phyloP scores from a whole-genome alignment of 768 basidiomycete species.

The Clitopilus passeckerianus region DNA sequence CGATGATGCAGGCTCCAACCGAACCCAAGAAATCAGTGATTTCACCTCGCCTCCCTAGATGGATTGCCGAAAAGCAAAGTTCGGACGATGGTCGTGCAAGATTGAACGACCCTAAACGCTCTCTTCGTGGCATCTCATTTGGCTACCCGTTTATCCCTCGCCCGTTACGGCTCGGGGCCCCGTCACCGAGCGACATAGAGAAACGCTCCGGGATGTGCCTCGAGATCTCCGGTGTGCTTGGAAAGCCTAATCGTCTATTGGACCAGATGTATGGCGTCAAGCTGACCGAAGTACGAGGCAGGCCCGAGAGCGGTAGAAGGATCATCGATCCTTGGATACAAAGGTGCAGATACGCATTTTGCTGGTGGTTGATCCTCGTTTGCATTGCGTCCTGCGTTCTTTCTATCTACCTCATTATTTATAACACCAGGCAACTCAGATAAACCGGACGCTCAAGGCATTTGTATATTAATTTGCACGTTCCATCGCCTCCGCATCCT shows the following conservation, averaged over 20 bases:
- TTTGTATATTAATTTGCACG: not conserved
- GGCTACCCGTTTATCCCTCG: slow-evolving; percentile 61
- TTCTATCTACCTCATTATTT: slow-evolving; percentile 36
- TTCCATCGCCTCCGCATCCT: not conserved
- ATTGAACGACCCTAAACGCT: slow-evolving; percentile 38
- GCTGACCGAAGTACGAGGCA: slow-evolving; percentile 35
- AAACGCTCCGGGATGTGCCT: not conserved
- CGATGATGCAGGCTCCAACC: not conserved
- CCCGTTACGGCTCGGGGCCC: slow-evolving; percentile 19
- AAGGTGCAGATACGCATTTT: slow-evolving; percentile 52
- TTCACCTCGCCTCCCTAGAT: slow-evolving; percentile 30
- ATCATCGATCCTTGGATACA: slow-evolving; percentile 59
- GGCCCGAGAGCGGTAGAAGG: slow-evolving; percentile 37
- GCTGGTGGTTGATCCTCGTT: slow-evolving; percentile 43
- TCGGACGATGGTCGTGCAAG: slow-evolving; percentile 36
- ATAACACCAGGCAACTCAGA: slow-evolving; percentile 31
- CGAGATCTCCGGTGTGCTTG: slow-evolving; percentile 23
- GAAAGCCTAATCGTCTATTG: slow-evolving; percentile 38
- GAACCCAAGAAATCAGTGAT: not conserved
- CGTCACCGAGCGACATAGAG: not conserved
- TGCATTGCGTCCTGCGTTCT: slow-evolving; percentile 32
- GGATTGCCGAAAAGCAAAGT: slow-evolving; percentile 39
- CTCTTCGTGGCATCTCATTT: slow-evolving; percentile 40
- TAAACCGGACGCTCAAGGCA: slow-evolving; percentile 1
- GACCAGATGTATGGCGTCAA: slow-evolving; percentile 41